These are phyloP conservation scores for Gynandropsis gynandra DNA, from an alignment of 345 rosid genomes.

Conservation along the genomic window DNA sequence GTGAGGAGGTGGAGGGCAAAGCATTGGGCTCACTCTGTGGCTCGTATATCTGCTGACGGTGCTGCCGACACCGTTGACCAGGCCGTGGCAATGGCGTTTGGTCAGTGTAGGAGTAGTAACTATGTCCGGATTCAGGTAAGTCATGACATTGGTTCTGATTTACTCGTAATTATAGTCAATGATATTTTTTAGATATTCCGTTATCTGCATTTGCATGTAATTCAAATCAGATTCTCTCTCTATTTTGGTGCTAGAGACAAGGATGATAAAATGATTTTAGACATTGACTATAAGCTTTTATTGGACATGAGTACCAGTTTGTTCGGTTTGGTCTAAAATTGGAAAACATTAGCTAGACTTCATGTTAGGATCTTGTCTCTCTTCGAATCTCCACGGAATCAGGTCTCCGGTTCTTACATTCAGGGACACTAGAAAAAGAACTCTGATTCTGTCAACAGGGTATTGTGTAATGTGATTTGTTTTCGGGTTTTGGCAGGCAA, in stretches of 20 bases:
- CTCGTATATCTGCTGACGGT: conserved; percentile 65
- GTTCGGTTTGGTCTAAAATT: too few species aligned
- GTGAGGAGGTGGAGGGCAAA: conserved; percentile 76
- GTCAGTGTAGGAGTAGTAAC: conserved; percentile 59
- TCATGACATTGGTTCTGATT: not conserved
- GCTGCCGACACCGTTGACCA: conserved; percentile 90
- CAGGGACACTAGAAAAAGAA: too few species aligned
- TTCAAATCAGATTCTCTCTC: too few species aligned
- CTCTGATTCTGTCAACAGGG: not conserved
- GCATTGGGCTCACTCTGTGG: conserved; percentile 90
- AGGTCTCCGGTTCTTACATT: too few species aligned
- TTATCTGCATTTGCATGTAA: too few species aligned
- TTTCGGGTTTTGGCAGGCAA: conserved; percentile 46
- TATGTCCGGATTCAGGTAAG: conserved; percentile 90
- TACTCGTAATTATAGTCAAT: not conserved
- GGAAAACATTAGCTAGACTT: too few species aligned
- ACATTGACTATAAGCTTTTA: too few species aligned
- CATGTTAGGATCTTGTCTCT: too few species aligned
- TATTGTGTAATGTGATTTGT: not conserved
- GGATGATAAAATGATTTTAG: too few species aligned
- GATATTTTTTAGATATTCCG: not conserved
- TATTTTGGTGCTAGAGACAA: too few species aligned
- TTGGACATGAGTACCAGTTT: too few species aligned
- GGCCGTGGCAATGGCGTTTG: conserved; percentile 88
- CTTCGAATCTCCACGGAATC: too few species aligned